A percentile compares a stretch with the other conserved stretches of the same genome.
Evolutionary conservation across 768 basidiomycete genomes (phyloP).

Genomic region (Lactifluus subvellereus): DNA sequence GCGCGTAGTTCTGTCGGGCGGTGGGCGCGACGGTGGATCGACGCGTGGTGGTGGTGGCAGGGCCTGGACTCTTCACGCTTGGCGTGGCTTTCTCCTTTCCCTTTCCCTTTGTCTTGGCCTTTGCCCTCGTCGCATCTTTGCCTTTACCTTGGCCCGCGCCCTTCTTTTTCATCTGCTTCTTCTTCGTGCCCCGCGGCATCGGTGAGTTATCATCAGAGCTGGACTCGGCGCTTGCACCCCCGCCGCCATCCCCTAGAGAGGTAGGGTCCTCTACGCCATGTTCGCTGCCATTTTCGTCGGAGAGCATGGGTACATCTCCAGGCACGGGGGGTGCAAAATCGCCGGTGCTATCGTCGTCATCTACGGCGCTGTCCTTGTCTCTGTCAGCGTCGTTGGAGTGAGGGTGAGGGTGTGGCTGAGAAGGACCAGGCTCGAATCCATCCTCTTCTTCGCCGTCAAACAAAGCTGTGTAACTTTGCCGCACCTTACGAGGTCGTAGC

Average conservation of each 20-base stretch:
- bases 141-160: conserved; percentile 5
- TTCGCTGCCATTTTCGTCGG: conserved; percentile 27
- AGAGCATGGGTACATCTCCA: conserved; percentile 27
- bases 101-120: neutral
- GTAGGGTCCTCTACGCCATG: neutral
- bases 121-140: conserved; percentile 1
- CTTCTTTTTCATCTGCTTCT: conserved; percentile 25
- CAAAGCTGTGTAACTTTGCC: conserved; percentile 44
- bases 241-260: neutral
- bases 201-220: conserved; percentile 24
- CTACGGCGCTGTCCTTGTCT: neutral
- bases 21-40: neutral
- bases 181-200: conserved; percentile 28
- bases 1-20: conserved; percentile 49
- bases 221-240: neutral
- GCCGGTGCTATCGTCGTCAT: conserved; percentile 42
- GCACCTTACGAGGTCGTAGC: conserved; percentile 50
- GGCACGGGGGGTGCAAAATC: conserved; percentile 50
- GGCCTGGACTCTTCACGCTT: neutral
- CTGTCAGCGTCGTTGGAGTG: conserved; percentile 26
- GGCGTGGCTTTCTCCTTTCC: neutral
- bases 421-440: conserved; percentile 35
- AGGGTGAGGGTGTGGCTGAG: conserved; percentile 25
- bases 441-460: conserved; percentile 33
- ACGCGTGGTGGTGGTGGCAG: neutral